phyloP scores from a whole-genome alignment of 768 basidiomycete species.

The Russula earlei region DNA sequence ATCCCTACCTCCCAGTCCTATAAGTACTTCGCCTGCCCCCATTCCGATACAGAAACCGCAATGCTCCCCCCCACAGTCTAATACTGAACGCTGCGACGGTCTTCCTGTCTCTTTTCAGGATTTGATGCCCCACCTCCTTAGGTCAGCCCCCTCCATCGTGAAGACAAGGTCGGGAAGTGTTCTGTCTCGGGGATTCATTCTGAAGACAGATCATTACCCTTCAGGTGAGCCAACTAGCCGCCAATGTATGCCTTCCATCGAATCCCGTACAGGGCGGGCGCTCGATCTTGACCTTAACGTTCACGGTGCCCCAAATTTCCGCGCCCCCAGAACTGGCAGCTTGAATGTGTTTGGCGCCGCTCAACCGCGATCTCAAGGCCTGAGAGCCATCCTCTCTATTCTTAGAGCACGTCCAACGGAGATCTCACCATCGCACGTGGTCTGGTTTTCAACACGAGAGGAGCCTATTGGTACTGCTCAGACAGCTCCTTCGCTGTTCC shows the following conservation, averaged over 20 bases:
- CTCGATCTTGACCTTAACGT: conserved; percentile 86
- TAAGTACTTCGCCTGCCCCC: background rate
- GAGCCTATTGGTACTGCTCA: conserved; percentile 72
- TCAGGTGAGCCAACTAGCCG: conserved; percentile 35
- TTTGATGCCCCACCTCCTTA: conserved; percentile 51
- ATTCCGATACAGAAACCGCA: conserved; percentile 4
- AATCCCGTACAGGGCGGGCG: conserved; percentile 53
- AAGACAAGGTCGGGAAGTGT: conserved; percentile 80
- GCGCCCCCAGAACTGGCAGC: conserved; percentile 66
- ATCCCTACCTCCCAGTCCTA: background rate
- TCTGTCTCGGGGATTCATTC: conserved; percentile 77
- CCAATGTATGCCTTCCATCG: background rate
- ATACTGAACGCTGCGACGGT: background rate
- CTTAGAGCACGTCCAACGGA: conserved; percentile 65
- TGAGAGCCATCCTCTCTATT: conserved; percentile 82
- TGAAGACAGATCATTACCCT: conserved; percentile 89
- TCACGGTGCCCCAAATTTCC: conserved; percentile 93
- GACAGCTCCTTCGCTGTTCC: background rate
- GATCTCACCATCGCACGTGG: conserved; percentile 58
- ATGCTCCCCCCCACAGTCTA: conserved; percentile 9
- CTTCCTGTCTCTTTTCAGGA: conserved; percentile 35
- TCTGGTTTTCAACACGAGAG: conserved; percentile 96
- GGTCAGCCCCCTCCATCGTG: conserved; percentile 64
- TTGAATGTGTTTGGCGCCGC: conserved; percentile 94
- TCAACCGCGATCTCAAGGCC: conserved; percentile 87